phyloP scores from a whole-genome alignment of 2,329 filamentous ascomycete species.

The Mycogone perniciosa region DNA sequence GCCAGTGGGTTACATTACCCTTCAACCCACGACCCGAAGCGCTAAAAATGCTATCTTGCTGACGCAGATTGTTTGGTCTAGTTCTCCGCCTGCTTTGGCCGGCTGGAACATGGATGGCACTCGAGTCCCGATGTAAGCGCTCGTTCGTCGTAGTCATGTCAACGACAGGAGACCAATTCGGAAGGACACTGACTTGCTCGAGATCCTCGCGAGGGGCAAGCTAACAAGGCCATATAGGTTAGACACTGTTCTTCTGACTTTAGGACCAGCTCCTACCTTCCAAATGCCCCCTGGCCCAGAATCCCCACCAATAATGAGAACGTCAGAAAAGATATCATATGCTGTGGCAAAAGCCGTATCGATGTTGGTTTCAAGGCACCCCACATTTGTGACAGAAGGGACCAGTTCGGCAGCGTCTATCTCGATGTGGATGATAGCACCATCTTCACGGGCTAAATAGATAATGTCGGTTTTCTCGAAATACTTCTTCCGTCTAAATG shows the following conservation, averaged over 20 bases:
- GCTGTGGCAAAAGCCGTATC: conserved; percentile 75
- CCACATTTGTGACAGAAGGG: conserved; percentile 51
- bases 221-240: conserved; percentile 25
- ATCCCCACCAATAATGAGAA: conserved; percentile 74
- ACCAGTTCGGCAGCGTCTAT: conserved; percentile 53
- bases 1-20: conserved; percentile 61
- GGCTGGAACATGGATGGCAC: conserved; percentile 3
- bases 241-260: neutral
- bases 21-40: conserved; percentile 57
- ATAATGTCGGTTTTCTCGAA: conserved; percentile 66
- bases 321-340: conserved; percentile 61
- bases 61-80: conserved; percentile 22
- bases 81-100: conserved; percentile 8
- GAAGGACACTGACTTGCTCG: conserved; percentile 42
- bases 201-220: conserved; percentile 49
- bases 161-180: conserved; percentile 56
- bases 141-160: conserved; percentile 46
- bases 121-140: conserved; percentile 20
- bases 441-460: conserved; percentile 84
- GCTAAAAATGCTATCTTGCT: conserved; percentile 54
- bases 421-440: conserved; percentile 66
- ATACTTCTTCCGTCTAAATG: conserved; percentile 59
- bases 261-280: conserved; percentile 43
- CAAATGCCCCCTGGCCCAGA: conserved; percentile 73
- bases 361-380: conserved; percentile 63